phyloP scores from a whole-genome alignment of 768 basidiomycete species.

The Rhizopogon rudus region DNA sequence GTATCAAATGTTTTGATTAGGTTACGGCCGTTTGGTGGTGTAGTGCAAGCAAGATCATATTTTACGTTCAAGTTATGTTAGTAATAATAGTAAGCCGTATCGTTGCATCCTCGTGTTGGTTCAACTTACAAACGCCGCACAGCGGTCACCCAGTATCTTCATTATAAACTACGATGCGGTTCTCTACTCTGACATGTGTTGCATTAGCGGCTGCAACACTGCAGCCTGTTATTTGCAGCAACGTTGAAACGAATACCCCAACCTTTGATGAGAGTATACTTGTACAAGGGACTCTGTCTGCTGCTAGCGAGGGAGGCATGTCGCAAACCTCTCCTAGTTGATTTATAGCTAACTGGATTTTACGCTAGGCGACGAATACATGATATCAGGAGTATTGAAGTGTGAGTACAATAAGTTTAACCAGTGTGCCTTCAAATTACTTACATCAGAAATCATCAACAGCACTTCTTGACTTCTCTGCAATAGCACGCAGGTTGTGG shows the following conservation, averaged over 20 bases:
- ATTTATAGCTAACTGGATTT: neutral
- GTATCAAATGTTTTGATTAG: too few relatives aligned
- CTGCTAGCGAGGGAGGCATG: neutral
- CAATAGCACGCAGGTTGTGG: neutral
- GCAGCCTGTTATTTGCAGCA: neutral
- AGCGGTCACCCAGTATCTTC: neutral
- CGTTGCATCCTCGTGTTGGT: neutral
- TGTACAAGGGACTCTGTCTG: too few relatives aligned
- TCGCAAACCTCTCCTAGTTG: neutral
- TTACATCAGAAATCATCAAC: neutral
- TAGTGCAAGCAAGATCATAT: too few relatives aligned
- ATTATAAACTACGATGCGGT: neutral
- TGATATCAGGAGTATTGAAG: neutral
- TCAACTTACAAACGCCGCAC: neutral
- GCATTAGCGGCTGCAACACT: neutral
- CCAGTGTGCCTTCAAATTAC: neutral
- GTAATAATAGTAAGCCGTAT: too few relatives aligned
- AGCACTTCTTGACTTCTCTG: neutral
- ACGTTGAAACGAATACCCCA: too few relatives aligned
- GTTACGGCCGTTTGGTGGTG: too few relatives aligned
- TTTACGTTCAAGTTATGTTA: too few relatives aligned
- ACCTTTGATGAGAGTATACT: too few relatives aligned
- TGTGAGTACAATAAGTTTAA: neutral
- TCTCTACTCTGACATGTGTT: neutral
- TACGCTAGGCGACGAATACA: neutral